These are phyloP conservation scores for Calonectria henricotiae DNA, from an alignment of 2,329 filamentous ascomycete genomes.

Conservation along the genomic window DNA sequence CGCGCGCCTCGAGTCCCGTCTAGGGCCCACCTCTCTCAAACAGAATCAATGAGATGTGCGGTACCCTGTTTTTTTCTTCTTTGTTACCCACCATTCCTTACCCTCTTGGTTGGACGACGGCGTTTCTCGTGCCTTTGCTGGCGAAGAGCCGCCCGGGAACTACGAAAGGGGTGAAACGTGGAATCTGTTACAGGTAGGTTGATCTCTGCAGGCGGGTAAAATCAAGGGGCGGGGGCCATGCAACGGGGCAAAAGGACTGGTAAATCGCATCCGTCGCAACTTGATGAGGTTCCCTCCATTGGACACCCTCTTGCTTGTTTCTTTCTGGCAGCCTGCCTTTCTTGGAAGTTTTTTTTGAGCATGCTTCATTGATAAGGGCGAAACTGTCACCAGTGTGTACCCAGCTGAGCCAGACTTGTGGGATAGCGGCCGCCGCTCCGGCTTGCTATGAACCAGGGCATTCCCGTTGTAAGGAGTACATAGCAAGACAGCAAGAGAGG, in stretches of 20 bases:
- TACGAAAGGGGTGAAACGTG: constrained; percentile 46
- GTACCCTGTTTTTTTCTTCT: constrained; percentile 1
- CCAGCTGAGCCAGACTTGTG: constrained; percentile 36
- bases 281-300: constrained; percentile 31
- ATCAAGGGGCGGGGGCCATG: constrained; percentile 6
- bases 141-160: constrained; percentile 4
- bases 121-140: background rate
- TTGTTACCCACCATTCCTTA: background rate
- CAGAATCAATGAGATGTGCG: background rate
- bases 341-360: constrained; percentile 7
- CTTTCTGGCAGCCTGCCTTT: constrained; percentile 17
- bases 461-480: background rate
- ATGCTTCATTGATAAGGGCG: background rate
- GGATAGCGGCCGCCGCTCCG: constrained; percentile 32
- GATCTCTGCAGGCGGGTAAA: constrained; percentile 24
- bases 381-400: background rate
- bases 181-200: constrained; percentile 39
- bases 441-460: constrained; percentile 22
- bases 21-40: background rate
- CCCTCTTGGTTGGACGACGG: constrained; percentile 10
- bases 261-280: constrained; percentile 30
- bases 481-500: background rate
- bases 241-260: constrained; percentile 10
- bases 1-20: background rate
- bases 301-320: background rate